Percentiles rank a stretch among this genome's conserved stretches.
These are phyloP conservation scores for Trichoderma gracile DNA, from an alignment of 2,329 filamentous ascomycete species.

Conservation along the genomic window DNA sequence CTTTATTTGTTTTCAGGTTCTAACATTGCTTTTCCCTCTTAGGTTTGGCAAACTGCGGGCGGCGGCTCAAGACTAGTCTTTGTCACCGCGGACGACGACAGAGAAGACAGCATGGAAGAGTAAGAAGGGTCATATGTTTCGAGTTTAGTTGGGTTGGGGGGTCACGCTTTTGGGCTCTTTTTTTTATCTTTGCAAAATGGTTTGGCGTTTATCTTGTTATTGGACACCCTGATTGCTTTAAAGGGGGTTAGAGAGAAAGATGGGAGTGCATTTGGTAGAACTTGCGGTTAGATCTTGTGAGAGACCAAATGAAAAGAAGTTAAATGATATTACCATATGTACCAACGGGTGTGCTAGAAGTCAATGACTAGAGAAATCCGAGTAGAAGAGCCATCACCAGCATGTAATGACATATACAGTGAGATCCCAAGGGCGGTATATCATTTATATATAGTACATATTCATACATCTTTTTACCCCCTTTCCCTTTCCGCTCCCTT, in stretches of 20 bases:
- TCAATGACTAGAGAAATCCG: background rate
- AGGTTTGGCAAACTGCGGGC: slow-evolving; percentile 79
- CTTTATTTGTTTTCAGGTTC: background rate
- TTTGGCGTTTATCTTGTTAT: slow-evolving; percentile 35
- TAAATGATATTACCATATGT: background rate
- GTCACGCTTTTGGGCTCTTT: slow-evolving; percentile 27
- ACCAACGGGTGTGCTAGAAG: background rate
- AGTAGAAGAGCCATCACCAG: background rate
- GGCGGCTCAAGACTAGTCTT: slow-evolving; percentile 72
- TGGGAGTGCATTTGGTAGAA: slow-evolving; percentile 22
- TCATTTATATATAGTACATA: slow-evolving; percentile 20
- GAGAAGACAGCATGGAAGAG: slow-evolving; percentile 51
- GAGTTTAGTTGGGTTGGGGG: background rate
- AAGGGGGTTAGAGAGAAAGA: slow-evolving; percentile 11
- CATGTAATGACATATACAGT: background rate
- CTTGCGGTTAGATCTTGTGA: slow-evolving; percentile 19
- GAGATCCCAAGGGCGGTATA: slow-evolving; percentile 19
- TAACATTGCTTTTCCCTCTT: slow-evolving; percentile 17
- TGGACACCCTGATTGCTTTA: slow-evolving; percentile 26
- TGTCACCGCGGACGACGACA: slow-evolving; percentile 58
- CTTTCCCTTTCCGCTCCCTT: background rate
- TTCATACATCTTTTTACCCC: slow-evolving; percentile 12
- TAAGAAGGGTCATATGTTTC: background rate
- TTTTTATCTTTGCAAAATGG: slow-evolving; percentile 18
- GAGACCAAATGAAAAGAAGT: slow-evolving; percentile 9